Percentiles rank a stretch among this genome's conserved stretches.
These are phyloP conservation scores for Talaromyces sp. DNA, from an alignment of 2,329 filamentous ascomycete genomes.

Conservation along the genomic window DNA sequence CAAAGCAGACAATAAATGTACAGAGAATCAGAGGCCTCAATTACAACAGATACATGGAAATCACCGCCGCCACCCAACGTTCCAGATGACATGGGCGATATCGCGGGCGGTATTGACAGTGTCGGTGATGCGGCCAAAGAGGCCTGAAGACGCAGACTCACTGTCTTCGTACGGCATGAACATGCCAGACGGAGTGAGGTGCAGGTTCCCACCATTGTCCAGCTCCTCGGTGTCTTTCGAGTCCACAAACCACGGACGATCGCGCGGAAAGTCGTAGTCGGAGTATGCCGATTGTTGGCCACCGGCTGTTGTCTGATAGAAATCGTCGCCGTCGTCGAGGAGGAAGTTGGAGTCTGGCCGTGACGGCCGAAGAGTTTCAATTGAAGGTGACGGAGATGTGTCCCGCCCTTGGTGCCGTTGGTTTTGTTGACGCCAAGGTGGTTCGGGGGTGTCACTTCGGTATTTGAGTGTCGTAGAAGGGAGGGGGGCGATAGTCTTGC, in stretches of 20 bases:
- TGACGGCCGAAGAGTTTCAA: conserved; percentile 72
- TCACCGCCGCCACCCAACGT: conserved; percentile 58
- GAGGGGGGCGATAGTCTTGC: conserved; percentile 81
- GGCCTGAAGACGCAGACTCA: conserved; percentile 57
- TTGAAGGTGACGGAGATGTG: conserved; percentile 69
- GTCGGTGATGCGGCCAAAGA: conserved; percentile 76
- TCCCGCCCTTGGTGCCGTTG: conserved; percentile 21
- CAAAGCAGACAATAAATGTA: neutral
- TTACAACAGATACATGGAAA: neutral
- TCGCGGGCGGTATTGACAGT: conserved; percentile 64
- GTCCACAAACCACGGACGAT: conserved; percentile 29
- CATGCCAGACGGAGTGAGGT: conserved; percentile 80
- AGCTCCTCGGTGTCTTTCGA: conserved; percentile 50
- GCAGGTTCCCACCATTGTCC: conserved; percentile 51
- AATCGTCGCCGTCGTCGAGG: conserved; percentile 57
- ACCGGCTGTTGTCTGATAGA: conserved; percentile 16
- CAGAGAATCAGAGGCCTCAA: neutral
- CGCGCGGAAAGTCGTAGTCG: conserved; percentile 10
- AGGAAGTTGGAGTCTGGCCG: conserved; percentile 62
- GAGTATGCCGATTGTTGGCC: neutral
- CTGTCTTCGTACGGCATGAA: conserved; percentile 82
- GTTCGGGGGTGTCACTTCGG: conserved; percentile 68
- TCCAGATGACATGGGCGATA: conserved; percentile 63
- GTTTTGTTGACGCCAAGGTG: conserved; percentile 27
- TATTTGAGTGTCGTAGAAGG: conserved; percentile 86